These are phyloP conservation scores for Lepidium africanum DNA, from an alignment of 345 rosid genomes.

Conservation along the genomic window DNA sequence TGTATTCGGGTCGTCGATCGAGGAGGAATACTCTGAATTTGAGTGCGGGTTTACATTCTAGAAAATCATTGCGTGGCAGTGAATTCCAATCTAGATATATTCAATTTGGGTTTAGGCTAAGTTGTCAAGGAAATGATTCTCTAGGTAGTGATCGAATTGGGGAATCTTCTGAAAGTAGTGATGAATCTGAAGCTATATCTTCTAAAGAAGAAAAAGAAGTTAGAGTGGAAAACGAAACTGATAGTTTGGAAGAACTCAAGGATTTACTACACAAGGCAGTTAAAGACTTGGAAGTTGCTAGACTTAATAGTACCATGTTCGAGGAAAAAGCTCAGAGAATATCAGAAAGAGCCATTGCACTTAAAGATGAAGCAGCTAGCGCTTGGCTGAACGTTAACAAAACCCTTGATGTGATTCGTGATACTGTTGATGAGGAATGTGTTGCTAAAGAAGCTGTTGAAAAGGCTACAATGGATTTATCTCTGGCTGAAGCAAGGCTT, in stretches of 20 bases:
- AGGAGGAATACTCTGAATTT: slow-evolving; percentile 30
- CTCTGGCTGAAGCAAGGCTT: slow-evolving; percentile 82
- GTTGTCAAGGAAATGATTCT: slow-evolving; percentile 63
- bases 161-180: slow-evolving; percentile 35
- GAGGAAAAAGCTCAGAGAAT: slow-evolving; percentile 87
- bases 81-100: slow-evolving; percentile 20
- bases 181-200: slow-evolving; percentile 22
- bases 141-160: slow-evolving; percentile 40
- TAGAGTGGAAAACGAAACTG: slow-evolving; percentile 30
- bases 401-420: slow-evolving; percentile 49
- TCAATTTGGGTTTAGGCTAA: slow-evolving; percentile 26
- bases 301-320: slow-evolving; percentile 63
- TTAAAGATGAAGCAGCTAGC: slow-evolving; percentile 64
- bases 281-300: slow-evolving; percentile 71
- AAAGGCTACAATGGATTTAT: slow-evolving; percentile 71
- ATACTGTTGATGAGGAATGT: slow-evolving; percentile 53
- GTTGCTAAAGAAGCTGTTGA: slow-evolving; percentile 67
- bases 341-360: slow-evolving; percentile 77
- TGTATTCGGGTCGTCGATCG: slow-evolving; percentile 13
- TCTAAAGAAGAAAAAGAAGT: slow-evolving; percentile 31
- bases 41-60: slow-evolving; percentile 24
- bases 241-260: slow-evolving; percentile 50
- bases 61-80: slow-evolving; percentile 23
- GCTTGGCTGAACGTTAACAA: slow-evolving; percentile 60
- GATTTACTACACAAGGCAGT: slow-evolving; percentile 50